Conservation (phyloP, 768 basidiomycete genomes). For the Trametes maxima region DNA sequence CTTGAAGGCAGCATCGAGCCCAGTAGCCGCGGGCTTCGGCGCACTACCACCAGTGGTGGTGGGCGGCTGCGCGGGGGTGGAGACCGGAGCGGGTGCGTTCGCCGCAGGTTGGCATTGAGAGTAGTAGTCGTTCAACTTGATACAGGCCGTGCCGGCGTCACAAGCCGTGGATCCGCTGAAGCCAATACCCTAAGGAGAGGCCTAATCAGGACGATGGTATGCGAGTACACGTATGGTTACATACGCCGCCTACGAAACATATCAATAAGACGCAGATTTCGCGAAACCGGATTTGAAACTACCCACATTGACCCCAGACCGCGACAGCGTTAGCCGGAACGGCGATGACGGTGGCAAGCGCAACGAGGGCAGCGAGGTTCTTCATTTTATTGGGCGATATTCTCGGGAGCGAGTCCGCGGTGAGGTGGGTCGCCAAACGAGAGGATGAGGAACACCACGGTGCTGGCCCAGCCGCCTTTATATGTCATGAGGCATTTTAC, state of each 20-base stretch:
- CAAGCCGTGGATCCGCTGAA: slow-evolving; percentile 39
- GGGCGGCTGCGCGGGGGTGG: slow-evolving; percentile 12
- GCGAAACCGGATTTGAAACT: background rate
- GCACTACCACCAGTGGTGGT: slow-evolving; percentile 10
- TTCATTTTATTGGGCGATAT: slow-evolving; percentile 22
- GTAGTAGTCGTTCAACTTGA: slow-evolving; percentile 36
- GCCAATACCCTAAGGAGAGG: slow-evolving; percentile 26
- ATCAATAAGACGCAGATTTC: background rate
- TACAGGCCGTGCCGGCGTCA: slow-evolving; percentile 38
- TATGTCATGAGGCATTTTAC: no score
- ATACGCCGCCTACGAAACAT: slow-evolving; percentile 30
- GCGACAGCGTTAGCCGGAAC: slow-evolving; percentile 31
- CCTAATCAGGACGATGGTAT: background rate
- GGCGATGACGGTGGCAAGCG: slow-evolving; percentile 24
- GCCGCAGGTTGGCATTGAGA: slow-evolving; percentile 37
- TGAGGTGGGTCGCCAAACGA: background rate
- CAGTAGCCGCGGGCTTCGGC: slow-evolving; percentile 28
- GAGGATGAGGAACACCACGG: background rate
- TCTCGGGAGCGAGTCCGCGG: background rate
- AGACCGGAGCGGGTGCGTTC: slow-evolving; percentile 21
- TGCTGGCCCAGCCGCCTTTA: no score
- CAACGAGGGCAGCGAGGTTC: slow-evolving; percentile 28
- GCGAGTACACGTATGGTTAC: background rate
- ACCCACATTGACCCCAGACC: slow-evolving; percentile 42
- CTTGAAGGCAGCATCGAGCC: slow-evolving; percentile 30